phyloP scores from a whole-genome alignment of 129 eudicot species.

The Sambucus nigra region DNA sequence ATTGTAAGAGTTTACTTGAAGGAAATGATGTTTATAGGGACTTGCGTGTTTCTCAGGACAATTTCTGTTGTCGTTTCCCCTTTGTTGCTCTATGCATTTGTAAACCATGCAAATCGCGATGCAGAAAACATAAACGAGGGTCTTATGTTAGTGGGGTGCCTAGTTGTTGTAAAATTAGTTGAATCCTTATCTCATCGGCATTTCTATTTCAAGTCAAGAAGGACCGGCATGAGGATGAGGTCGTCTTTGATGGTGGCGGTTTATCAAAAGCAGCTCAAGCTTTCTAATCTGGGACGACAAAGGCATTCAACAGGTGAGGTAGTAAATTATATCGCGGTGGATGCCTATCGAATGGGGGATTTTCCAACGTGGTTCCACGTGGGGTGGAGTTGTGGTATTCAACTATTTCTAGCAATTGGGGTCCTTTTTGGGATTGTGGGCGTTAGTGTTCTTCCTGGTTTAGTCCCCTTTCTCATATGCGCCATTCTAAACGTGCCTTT shows the following conservation, averaged over 20 bases:
- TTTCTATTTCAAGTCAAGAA: conserved; percentile 51
- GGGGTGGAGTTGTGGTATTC: conserved; percentile 40
- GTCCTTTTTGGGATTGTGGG: conserved; percentile 47
- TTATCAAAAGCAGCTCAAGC: conserved; percentile 55
- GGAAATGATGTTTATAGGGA: conserved; percentile 37
- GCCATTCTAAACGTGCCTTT: conserved; percentile 61
- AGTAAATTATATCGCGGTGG: conserved; percentile 69
- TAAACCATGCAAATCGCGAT: conserved; percentile 33
- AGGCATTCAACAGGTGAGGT: conserved; percentile 71
- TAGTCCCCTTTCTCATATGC: conserved; percentile 48
- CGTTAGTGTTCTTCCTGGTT: conserved; percentile 49
- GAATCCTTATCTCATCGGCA: conserved; percentile 66
- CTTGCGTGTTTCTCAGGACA: conserved; percentile 31
- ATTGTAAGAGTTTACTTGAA: conserved; percentile 32
- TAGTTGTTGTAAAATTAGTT: conserved; percentile 42
- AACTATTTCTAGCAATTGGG: conserved; percentile 39
- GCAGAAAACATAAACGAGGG: conserved; percentile 22
- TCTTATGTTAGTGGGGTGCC: conserved; percentile 38
- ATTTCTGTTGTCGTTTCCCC: conserved; percentile 30
- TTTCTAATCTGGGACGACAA: conserved; percentile 50
- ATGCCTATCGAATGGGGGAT: conserved; percentile 81
- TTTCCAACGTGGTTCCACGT: conserved; percentile 56
- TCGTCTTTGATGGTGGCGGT: conserved; percentile 69
- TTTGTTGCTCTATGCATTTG: conserved; percentile 47
- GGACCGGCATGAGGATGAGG: conserved; percentile 72